These are phyloP conservation scores for Speleostelium caveatum DNA, from an alignment of 78 protist genomes.

Conservation along the genomic window DNA sequence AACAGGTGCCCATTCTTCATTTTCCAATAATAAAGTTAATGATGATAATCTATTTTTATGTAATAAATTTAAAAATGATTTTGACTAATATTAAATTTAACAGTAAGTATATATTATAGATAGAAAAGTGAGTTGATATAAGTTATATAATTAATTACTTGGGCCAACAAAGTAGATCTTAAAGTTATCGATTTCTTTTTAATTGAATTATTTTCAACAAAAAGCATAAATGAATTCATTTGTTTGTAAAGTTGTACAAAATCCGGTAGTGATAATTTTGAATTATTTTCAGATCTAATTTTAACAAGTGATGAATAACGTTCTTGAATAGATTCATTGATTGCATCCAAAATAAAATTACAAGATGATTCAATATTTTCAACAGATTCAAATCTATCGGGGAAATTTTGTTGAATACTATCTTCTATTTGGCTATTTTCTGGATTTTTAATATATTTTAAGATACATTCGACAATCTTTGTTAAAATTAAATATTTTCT, in stretches of 20 bases:
- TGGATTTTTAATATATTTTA: background rate
- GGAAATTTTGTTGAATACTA: background rate
- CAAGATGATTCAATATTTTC: slow-evolving; percentile 24
- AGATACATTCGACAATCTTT: slow-evolving; percentile 21
- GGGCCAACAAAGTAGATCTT: slow-evolving; percentile 15
- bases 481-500: slow-evolving; percentile 9
- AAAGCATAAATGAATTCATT: slow-evolving; percentile 47
- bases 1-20: slow-evolving; percentile 69
- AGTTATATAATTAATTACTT: background rate
- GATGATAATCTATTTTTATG: slow-evolving; percentile 56
- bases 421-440: background rate
- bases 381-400: background rate
- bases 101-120: too few species aligned
- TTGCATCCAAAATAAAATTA: slow-evolving; percentile 3
- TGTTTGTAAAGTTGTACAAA: slow-evolving; percentile 53
- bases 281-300: slow-evolving; percentile 46
- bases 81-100: too few species aligned
- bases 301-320: slow-evolving; percentile 54
- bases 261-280: slow-evolving; percentile 61
- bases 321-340: slow-evolving; percentile 67
- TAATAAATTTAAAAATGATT: slow-evolving; percentile 28
- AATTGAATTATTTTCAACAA: slow-evolving; percentile 8
- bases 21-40: slow-evolving; percentile 32
- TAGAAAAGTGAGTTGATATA: background rate
- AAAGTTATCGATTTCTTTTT: slow-evolving; percentile 33